phyloP scores from a whole-genome alignment of 805 yeast species.

The Sugiyamaella floridensis region DNA sequence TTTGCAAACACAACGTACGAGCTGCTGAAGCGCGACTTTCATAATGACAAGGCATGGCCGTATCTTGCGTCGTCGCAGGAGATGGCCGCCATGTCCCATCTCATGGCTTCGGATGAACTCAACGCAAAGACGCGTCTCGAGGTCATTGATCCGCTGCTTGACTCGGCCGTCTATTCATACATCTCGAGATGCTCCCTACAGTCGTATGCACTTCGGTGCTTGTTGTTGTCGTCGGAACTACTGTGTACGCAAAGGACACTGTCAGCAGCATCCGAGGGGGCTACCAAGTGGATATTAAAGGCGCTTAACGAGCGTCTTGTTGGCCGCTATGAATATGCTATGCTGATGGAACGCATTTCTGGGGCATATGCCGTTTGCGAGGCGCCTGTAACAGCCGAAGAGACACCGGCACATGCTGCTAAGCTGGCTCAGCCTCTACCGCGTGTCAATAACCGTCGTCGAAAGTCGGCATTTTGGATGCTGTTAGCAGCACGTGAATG shows the following conservation, averaged over 20 bases:
- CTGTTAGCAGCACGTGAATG: slow-evolving; percentile 70
- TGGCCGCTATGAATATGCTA: slow-evolving; percentile 40
- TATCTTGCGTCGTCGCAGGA: slow-evolving; percentile 82
- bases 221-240: slow-evolving; percentile 65
- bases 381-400: slow-evolving; percentile 1
- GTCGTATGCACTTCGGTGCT: slow-evolving; percentile 62
- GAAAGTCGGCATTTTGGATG: slow-evolving; percentile 76
- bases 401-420: not conserved
- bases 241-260: slow-evolving; percentile 39
- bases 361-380: slow-evolving; percentile 40
- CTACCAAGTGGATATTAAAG: slow-evolving; percentile 41
- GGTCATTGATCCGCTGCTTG: slow-evolving; percentile 53
- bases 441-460: slow-evolving; percentile 47
- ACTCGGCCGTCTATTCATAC: slow-evolving; percentile 68
- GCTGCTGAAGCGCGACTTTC: slow-evolving; percentile 66
- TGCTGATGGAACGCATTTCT: slow-evolving; percentile 48
- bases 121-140: slow-evolving; percentile 46
- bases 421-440: slow-evolving; percentile 27
- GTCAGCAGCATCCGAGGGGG: slow-evolving; percentile 39
- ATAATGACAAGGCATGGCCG: slow-evolving; percentile 71
- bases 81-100: slow-evolving; percentile 67
- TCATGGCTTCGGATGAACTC: slow-evolving; percentile 41
- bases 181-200: slow-evolving; percentile 63
- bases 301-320: slow-evolving; percentile 35
- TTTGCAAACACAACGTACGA: slow-evolving; percentile 82